A percentile compares a stretch with the other conserved stretches of the same genome.
Conservation (phyloP, 1,139 yeast species). For the Sporopachydermia cereana region DNA sequence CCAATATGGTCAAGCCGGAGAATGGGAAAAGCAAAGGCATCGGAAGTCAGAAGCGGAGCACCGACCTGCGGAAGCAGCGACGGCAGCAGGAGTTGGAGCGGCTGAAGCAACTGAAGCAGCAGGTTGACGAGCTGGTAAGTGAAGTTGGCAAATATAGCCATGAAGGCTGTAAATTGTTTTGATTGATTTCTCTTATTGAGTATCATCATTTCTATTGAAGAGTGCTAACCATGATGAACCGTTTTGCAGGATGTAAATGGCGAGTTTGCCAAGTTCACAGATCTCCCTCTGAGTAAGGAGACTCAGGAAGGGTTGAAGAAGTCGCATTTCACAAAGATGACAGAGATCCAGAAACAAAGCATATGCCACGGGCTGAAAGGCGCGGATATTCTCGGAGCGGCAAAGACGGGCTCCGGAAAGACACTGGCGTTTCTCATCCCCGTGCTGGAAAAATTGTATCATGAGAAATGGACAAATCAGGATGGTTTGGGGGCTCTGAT, state of each 20-base stretch:
- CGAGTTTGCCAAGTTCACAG: constrained; percentile 24
- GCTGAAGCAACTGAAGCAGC: constrained; percentile 20
- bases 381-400: constrained; percentile 81
- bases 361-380: constrained; percentile 73
- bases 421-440: constrained; percentile 89
- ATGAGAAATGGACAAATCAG: constrained; percentile 69
- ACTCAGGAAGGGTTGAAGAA: constrained; percentile 67
- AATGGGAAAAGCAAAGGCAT: constrained; percentile 1
- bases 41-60: constrained; percentile 3
- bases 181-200: no score
- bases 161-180: no score
- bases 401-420: constrained; percentile 94
- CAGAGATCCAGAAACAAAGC: constrained; percentile 77
- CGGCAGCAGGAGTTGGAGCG: constrained; percentile 15
- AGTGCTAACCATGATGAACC: no score
- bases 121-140: constrained; percentile 15
- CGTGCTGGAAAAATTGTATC: constrained; percentile 56
- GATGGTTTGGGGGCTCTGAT: constrained; percentile 93
- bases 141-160: no score
- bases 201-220: no score
- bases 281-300: constrained; percentile 60
- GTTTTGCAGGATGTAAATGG: neutral
- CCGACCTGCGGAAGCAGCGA: constrained; percentile 9
- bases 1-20: neutral
- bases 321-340: constrained; percentile 52